Conservation (phyloP, 805 yeast genomes). For the Zygosaccharomyces rouxii region DNA sequence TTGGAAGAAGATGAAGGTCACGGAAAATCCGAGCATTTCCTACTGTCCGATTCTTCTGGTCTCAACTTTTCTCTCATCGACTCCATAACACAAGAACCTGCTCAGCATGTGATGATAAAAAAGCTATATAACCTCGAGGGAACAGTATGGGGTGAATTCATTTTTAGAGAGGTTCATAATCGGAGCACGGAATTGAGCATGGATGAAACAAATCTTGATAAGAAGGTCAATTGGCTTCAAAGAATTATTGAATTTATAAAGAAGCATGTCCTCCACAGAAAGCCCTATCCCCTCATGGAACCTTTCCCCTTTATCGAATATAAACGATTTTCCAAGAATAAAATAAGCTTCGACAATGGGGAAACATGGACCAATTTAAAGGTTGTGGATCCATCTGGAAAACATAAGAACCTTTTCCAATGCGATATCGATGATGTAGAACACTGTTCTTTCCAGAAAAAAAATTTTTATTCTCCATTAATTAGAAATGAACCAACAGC, state of each 20-base stretch:
- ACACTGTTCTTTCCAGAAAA: conserved; percentile 48
- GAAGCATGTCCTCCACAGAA: conserved; percentile 16
- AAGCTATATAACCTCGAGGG: too few relatives aligned
- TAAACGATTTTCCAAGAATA: conserved; percentile 28
- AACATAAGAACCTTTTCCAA: conserved; percentile 33
- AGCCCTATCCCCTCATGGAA: neutral
- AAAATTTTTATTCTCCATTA: conserved; percentile 12
- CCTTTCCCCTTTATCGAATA: neutral
- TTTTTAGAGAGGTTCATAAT: conserved; percentile 25
- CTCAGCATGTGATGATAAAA: conserved; percentile 12
- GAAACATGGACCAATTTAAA: conserved; percentile 40
- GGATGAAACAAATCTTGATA: conserved; percentile 12
- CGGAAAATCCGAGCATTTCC: conserved; percentile 15
- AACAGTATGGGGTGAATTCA: conserved; percentile 16
- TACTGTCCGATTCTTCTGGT: conserved; percentile 31
- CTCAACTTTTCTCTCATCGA: conserved; percentile 24
- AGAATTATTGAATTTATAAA: conserved; percentile 9
- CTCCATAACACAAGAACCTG: too few relatives aligned
- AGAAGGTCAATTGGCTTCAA: conserved; percentile 3
- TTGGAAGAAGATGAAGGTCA: conserved; percentile 14
- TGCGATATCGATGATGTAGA: conserved; percentile 34
- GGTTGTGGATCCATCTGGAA: conserved; percentile 38
- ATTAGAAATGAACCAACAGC: conserved; percentile 51
- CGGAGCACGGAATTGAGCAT: conserved; percentile 23
- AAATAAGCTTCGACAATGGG: conserved; percentile 50